Evolutionary conservation across 805 yeast genomes (phyloP).

Genomic region (Hemisphaericaspora nanyangensis): DNA sequence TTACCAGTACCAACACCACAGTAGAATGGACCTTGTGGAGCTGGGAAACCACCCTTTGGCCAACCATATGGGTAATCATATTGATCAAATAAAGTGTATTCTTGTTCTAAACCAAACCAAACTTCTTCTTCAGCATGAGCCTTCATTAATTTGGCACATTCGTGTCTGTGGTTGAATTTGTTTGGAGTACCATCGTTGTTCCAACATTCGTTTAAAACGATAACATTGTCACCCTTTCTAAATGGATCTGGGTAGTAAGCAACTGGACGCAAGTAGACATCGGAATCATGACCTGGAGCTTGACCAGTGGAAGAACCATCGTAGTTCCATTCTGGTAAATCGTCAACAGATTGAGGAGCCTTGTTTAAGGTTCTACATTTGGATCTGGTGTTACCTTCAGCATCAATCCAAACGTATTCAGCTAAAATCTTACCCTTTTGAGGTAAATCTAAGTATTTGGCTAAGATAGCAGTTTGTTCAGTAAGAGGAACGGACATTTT

Average conservation of each 20-base stretch:
- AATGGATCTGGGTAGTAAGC: slow-evolving; percentile 95
- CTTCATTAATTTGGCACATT: slow-evolving; percentile 89
- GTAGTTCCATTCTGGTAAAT: slow-evolving; percentile 98
- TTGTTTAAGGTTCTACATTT: slow-evolving; percentile 84
- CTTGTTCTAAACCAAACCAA: slow-evolving; percentile 99
- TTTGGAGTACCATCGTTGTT: slow-evolving; percentile 99
- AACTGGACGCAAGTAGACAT: slow-evolving; percentile 91
- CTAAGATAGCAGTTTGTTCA: slow-evolving; percentile 74
- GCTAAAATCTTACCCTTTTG: slow-evolving; percentile 88
- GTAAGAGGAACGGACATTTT: slow-evolving; percentile 37
- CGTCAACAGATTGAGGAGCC: slow-evolving; percentile 68
- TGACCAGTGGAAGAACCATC: slow-evolving; percentile 98
- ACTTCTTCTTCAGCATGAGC: slow-evolving; percentile 81
- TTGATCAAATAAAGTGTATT: slow-evolving; percentile 93
- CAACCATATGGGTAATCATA: slow-evolving; percentile 90
- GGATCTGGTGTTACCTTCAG: slow-evolving; percentile 85
- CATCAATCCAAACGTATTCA: slow-evolving; percentile 97
- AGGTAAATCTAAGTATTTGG: slow-evolving; percentile 77
- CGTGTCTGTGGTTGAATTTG: slow-evolving; percentile 97
- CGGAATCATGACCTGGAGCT: slow-evolving; percentile 98
- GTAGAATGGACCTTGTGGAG: slow-evolving; percentile 99
- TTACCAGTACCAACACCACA: slow-evolving; percentile 99
- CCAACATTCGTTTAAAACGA: slow-evolving; percentile 95
- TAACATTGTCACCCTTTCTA: slow-evolving; percentile 95
- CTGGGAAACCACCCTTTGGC: slow-evolving; percentile 99